Evolutionary conservation across 257 asterid species (phyloP).

Genomic region (Osmanthus fragrans): DNA sequence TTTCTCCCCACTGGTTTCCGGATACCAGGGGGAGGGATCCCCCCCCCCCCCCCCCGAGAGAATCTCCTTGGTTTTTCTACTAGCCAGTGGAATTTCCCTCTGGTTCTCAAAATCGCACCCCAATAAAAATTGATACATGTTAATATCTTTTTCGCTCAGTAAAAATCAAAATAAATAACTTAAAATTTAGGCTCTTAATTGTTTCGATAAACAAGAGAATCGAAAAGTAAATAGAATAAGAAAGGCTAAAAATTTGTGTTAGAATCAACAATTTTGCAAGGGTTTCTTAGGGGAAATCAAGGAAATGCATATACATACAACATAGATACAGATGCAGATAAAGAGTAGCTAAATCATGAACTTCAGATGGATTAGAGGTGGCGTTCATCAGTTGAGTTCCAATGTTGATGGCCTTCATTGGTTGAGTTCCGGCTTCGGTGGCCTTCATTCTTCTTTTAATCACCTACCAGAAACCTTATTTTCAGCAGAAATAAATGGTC

Average conservation of each 20-base stretch:
- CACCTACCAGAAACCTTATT: neutral
- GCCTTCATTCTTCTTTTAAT: constrained; percentile 45
- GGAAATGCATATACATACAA: constrained; percentile 3
- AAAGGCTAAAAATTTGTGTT: neutral
- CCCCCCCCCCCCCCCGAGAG: too few species aligned
- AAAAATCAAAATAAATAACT: neutral
- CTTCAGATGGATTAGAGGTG: constrained; percentile 41
- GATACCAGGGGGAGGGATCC: too few species aligned
- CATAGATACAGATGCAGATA: neutral
- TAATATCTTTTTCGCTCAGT: too few species aligned
- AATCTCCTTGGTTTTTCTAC: too few species aligned
- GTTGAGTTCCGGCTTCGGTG: constrained; percentile 55
- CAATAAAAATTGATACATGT: too few species aligned
- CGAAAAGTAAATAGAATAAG: neutral
- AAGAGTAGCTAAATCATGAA: constrained; percentile 26
- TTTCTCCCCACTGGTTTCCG: too few species aligned
- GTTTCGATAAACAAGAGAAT: neutral
- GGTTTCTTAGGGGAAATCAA: neutral
- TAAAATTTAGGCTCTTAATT: neutral
- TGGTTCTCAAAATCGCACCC: too few species aligned
- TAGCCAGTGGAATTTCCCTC: too few species aligned
- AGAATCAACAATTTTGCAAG: neutral
- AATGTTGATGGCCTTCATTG: too few species aligned
- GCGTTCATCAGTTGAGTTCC: constrained; percentile 14
- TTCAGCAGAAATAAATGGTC: too few species aligned